These are phyloP conservation scores for Lactuca sativa DNA, from an alignment of 129 eudicot species.

Conservation along the genomic window DNA sequence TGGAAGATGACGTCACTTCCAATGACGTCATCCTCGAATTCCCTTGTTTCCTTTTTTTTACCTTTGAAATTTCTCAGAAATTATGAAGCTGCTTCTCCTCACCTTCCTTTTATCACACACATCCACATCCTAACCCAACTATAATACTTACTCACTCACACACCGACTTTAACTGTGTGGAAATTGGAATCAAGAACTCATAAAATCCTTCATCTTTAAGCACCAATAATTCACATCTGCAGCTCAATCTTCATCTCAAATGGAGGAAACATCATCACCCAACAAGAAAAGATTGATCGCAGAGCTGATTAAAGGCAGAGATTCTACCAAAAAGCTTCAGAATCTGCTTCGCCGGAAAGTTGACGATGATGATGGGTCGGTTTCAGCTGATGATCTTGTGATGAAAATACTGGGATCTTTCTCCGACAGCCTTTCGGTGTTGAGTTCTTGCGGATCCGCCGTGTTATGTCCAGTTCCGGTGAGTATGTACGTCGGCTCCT, in stretches of 20 bases:
- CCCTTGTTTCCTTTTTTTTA: background rate
- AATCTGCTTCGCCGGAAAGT: slow-evolving; percentile 30
- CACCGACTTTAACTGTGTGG: background rate
- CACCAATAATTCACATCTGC: background rate
- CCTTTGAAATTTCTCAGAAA: slow-evolving; percentile 1
- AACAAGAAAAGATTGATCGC: slow-evolving; percentile 24
- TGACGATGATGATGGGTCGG: slow-evolving; percentile 25
- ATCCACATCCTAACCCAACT: background rate
- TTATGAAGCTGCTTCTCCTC: background rate
- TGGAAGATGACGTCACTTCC: background rate
- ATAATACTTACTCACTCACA: background rate
- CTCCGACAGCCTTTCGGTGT: slow-evolving; percentile 32
- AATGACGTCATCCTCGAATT: background rate
- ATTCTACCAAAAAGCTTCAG: slow-evolving; percentile 35
- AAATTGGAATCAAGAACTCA: background rate
- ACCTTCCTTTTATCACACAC: slow-evolving; percentile 13
- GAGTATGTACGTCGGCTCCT: slow-evolving; percentile 18
- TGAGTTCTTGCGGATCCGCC: slow-evolving; percentile 28
- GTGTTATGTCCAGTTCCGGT: slow-evolving; percentile 4
- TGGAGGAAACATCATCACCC: slow-evolving; percentile 20
- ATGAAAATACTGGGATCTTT: slow-evolving; percentile 43
- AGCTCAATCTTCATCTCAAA: background rate
- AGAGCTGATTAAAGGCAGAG: slow-evolving; percentile 42
- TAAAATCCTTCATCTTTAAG: background rate
- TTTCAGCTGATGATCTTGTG: slow-evolving; percentile 36